Evolutionary conservation across 495 filamentous ascomycete genomes (phyloP), one percentile per base, ranked within the genome.

Genomic region (Parathielavia hyrcaniae): DNA sequence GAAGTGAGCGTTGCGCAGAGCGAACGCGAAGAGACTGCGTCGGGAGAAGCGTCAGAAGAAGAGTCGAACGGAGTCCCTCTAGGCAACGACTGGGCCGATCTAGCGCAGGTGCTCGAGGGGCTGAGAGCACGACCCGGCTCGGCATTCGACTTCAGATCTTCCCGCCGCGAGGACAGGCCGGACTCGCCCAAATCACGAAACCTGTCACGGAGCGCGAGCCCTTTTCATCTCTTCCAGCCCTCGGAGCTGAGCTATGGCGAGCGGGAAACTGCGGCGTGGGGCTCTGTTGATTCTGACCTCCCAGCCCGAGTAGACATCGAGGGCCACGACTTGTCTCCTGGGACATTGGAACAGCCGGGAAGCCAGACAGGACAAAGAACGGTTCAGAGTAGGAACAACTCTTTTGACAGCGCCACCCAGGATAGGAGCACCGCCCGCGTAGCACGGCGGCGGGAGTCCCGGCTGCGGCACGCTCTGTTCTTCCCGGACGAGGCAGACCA

Each of bases 121-220:
- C 36, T 67, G 8, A 55, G 53, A n/a, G 53, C 36, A 10, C 62
- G 60, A 19, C 60, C 62, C 7, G 43, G 26, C 38, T 61, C 62
- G 20, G 47, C 60, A 17, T 48, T 60, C 38, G 56, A 60, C 32
- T 46, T 53, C 43, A 48, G 2, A 19, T 22, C 56, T 5, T 52
- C 56, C n/a, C 36, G 13, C n/a, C 36, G 13, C 35, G 38, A 59
- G 1, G 56, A 68, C 26, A 50, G 66, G 40, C 66, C 66, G 4
- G 32, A 49, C 44, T 68, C 63, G 5, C 59, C 63, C 35, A 68
- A 68, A 35, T 66, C 66, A 11, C 53, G 55, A 1, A 64, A 68
- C 34, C 53, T 41, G 38, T 66, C 63, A 0, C 62, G 64, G 32
- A 63, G 59, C 26, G 22, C 49, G 3, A 66, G 60, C 13, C 58